Conservation (phyloP, 805 yeast species). For the Candida chilensis region DNA sequence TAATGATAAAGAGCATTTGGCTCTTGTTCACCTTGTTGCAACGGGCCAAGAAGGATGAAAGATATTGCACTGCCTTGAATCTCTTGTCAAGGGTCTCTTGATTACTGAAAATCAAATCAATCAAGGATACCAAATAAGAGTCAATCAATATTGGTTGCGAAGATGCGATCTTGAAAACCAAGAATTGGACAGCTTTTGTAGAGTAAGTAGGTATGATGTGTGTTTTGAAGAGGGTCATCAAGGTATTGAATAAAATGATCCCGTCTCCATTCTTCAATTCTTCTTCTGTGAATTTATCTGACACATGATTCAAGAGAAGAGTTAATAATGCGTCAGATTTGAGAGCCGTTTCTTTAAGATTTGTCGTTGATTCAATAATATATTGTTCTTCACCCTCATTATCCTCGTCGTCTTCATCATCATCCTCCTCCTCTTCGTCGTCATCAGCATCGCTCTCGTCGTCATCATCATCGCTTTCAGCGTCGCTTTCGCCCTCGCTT, state of each 20-base stretch:
- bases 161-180: slow-evolving; percentile 76
- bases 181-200: slow-evolving; percentile 80
- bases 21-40: slow-evolving; percentile 62
- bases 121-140: slow-evolving; percentile 69
- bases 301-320: slow-evolving; percentile 43
- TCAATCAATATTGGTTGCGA: slow-evolving; percentile 77
- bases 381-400: slow-evolving; percentile 35
- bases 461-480: slow-evolving; percentile 39
- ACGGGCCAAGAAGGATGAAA: slow-evolving; percentile 84
- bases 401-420: slow-evolving; percentile 22
- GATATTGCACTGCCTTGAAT: slow-evolving; percentile 84
- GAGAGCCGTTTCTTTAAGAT: slow-evolving; percentile 42
- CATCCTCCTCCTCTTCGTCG: slow-evolving; percentile 15
- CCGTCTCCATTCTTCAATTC: slow-evolving; percentile 55
- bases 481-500: slow-evolving; percentile 60
- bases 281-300: slow-evolving; percentile 37
- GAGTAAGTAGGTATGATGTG: slow-evolving; percentile 88
- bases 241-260: slow-evolving; percentile 58
- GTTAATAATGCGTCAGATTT: slow-evolving; percentile 69
- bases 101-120: slow-evolving; percentile 74
- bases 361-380: slow-evolving; percentile 32
- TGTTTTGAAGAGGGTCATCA: slow-evolving; percentile 69
- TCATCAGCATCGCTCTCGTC: slow-evolving; percentile 10
- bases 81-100: slow-evolving; percentile 64
- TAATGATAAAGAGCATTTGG: slow-evolving; percentile 76